Conservation (phyloP, 257 asterid genomes). For the Gardenia jasminoides region DNA sequence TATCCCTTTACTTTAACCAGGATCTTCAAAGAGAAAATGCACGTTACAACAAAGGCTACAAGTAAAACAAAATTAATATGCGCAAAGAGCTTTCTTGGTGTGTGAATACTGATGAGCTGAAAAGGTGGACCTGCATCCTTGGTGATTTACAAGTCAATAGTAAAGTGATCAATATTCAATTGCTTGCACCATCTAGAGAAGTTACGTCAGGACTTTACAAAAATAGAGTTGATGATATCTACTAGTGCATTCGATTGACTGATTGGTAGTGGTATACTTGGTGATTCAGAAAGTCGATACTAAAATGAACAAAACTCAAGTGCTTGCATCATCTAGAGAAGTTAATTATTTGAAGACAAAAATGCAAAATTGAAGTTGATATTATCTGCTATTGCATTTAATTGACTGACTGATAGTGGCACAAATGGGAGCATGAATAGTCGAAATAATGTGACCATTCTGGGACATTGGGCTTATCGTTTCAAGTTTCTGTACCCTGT, state of each 20-base stretch:
- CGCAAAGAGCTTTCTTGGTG: not conserved
- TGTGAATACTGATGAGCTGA: not conserved
- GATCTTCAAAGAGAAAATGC: too few relatives aligned
- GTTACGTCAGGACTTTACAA: not conserved
- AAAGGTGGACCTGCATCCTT: not conserved
- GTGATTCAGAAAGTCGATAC: constrained; percentile 1
- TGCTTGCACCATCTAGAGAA: not conserved
- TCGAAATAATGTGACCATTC: not conserved
- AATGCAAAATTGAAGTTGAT: not conserved
- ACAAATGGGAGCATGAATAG: not conserved
- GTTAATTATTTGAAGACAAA: not conserved
- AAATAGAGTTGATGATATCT: too few relatives aligned
- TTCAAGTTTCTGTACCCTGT: too few relatives aligned
- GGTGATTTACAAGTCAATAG: constrained; percentile 2
- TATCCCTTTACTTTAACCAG: too few relatives aligned
- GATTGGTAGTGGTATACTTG: too few relatives aligned
- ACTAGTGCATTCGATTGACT: too few relatives aligned
- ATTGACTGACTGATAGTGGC: constrained; percentile 1
- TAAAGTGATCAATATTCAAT: not conserved
- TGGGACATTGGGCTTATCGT: not conserved
- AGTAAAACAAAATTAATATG: not conserved
- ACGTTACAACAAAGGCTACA: not conserved
- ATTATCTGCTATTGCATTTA: not conserved
- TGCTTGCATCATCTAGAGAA: not conserved
- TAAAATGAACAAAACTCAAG: not conserved